These are phyloP conservation scores for Hypomontagnella submonticulosa DNA, from an alignment of 495 filamentous ascomycete species.

Conservation along the genomic window DNA sequence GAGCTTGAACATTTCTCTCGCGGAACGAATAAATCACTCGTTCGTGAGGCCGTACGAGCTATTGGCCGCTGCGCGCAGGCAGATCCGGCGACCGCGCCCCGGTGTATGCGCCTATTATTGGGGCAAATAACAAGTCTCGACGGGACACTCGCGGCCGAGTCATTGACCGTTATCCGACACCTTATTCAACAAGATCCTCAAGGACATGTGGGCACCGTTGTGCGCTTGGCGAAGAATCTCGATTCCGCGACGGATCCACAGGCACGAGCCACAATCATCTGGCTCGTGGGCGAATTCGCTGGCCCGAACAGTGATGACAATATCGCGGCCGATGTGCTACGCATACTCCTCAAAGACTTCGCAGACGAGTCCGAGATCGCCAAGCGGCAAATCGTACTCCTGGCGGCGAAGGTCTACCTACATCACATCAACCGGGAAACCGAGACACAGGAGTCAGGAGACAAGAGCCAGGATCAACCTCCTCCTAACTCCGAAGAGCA, in stretches of 20 bases:
- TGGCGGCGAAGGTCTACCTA: conserved; percentile 94
- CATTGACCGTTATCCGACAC: conserved; percentile 91
- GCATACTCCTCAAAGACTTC: conserved; percentile 88
- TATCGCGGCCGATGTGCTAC: conserved; percentile 90
- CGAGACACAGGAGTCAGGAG: conserved; percentile 48
- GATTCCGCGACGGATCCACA: conserved; percentile 84
- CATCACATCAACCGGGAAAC: conserved; percentile 77
- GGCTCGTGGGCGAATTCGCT: conserved; percentile 96
- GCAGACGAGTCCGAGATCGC: conserved; percentile 83
- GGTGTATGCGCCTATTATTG: conserved; percentile 84
- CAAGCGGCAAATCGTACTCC: conserved; percentile 89
- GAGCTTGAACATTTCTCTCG: conserved; percentile 94
- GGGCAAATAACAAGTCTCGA: conserved; percentile 85
- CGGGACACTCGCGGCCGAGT: conserved; percentile 87
- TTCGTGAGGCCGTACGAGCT: conserved; percentile 87
- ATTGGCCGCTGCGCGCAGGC: conserved; percentile 92
- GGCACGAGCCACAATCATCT: conserved; percentile 92
- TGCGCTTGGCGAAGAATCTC: conserved; percentile 90
- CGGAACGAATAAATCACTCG: conserved; percentile 76
- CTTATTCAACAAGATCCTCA: conserved; percentile 90
- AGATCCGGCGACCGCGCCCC: conserved; percentile 71
- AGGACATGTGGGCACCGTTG: conserved; percentile 79
- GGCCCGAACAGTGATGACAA: conserved; percentile 81
- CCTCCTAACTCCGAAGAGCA: conserved; percentile 64
- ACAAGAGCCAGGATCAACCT: conserved; percentile 38